Evolutionary conservation across 768 basidiomycete genomes (phyloP), one percentile per base, ranked within the genome.

Genomic region (Lactarius hatsudake): DNA sequence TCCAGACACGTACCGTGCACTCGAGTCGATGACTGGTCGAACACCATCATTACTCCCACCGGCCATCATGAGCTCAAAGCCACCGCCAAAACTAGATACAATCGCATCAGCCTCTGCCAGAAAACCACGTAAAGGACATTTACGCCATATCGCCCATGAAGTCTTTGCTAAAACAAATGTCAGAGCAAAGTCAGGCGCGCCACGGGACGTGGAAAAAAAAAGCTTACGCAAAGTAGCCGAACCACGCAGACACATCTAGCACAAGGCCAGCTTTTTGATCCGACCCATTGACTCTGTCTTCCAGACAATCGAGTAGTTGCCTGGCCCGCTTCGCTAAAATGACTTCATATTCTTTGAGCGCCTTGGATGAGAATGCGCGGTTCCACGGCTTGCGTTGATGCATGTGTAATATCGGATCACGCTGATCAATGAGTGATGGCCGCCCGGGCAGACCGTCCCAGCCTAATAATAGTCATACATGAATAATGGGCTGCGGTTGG

Each of bases 141-240:
- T 74, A 82, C 81, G 77, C 77, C 77, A 83, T 77, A 65, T 82
- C 81, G 60, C 81, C 79, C 81, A 82, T 83, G 64, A 83, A 79
- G 68, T 82, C 81, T 63, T 78, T 81, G 30, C 81, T 82, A 36
- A 20, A 34, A 51, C 26, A 36, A 48, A 20, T 26, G 36, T 61
- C 67, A 59, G 38, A 12, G 36, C 36, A 7, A 36, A 36, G 36
- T 36, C 36, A 36, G 51, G 63, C 38, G n/a, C 5, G 5, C 10
- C 23, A 20, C 12, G 26, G 54, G 51, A 20, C 59, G 55, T 51
- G 40, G 36, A 64, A n/a, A 51, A 64, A n/a, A 51, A 18, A 54
- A n/a, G 40, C 77, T 70, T 72, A 80, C 80, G 78, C 78, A 71
- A 79, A 79, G 51, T 75, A 75, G 69, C 73, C 77, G 57, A 80